Base-by-base conservation (phyloP, 75 land plant species). In the Cunninghamia lanceolata region DNA sequence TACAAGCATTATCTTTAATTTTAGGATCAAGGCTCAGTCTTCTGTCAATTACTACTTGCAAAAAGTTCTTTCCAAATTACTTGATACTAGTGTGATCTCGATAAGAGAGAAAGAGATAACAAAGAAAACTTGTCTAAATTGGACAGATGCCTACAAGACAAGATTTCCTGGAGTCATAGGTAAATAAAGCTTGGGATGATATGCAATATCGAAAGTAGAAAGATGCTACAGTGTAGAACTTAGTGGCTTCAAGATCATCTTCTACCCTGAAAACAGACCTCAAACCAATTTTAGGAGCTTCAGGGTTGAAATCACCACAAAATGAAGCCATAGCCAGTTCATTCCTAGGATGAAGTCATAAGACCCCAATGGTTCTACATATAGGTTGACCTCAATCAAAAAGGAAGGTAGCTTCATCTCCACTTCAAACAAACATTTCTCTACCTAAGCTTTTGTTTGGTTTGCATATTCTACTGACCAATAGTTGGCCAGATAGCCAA, bases 11-110 rank as follows among this genome's bases (percentile, higher is more conserved):
- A 95, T 96, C 35, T 86, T 92, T 38, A 98, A 96, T 56, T 83
- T 98, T 83, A 96, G 94, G 90, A 90, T 95, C 43, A 94, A 96
- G 85, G 99, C 94, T n/a, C 92, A 93, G 93, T 89, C 93, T 43
- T 92, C 94, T 21, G 90, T 94, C 36, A 86, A 86, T 17, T 90
- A 92, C 84, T 98, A 96, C 88, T 53, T 98, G 78, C 91, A 96
- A 38, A 94, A 88, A 84, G 99, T 94, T 35, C 92, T 95, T 53
- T 98, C 99, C 25, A 91, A 91, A 88, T 87, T 98, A 43, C 52
- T 75, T 40, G 85, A 90, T 32, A 35, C 87, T 85, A 92, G 98
- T n/a, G n/a, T n/a, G n/a, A n/a, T n/a, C n/a, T n/a, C n/a, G n/a
- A n/a, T n/a, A n/a, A n/a, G n/a, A 46, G 47, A 13, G 32, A 80